phyloP scores from a whole-genome alignment of 2,329 filamentous ascomycete species.

The Aspergillus terreus region DNA sequence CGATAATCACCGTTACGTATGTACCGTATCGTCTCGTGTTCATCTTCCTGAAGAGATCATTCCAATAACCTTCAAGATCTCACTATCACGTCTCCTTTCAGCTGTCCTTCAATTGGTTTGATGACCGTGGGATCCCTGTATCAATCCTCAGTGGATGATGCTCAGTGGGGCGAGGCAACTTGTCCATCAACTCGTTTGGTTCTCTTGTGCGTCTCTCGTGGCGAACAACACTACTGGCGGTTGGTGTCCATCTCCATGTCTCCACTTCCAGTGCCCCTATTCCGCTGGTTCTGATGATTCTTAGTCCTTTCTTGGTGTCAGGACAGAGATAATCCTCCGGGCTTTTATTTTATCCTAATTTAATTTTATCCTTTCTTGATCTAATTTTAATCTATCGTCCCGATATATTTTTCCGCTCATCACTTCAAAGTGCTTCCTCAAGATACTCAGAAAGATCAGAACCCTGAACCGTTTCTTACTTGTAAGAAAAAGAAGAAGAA shows the following conservation, averaged over 20 bases:
- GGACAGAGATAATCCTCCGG: not conserved
- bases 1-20: too few species aligned
- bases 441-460: too few species aligned
- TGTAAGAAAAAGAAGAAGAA: too few species aligned
- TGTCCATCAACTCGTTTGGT: constrained; percentile 8
- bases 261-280: constrained; percentile 16
- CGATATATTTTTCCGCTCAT: too few species aligned
- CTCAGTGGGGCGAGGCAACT: constrained; percentile 13
- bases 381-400: not conserved
- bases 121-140: constrained; percentile 4
- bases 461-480: too few species aligned
- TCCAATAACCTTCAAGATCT: not conserved
- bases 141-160: not conserved
- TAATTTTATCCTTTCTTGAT: not conserved
- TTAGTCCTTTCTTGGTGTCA: not conserved
- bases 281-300: constrained; percentile 8
- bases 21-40: too few species aligned
- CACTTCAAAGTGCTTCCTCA: too few species aligned
- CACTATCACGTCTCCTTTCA: not conserved
- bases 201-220: constrained; percentile 9
- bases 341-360: not conserved
- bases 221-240: constrained; percentile 8
- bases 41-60: too few species aligned
- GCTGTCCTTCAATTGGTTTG: not conserved
- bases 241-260: constrained; percentile 16